These are phyloP conservation scores for Limnanthes douglasii DNA, from an alignment of 345 rosid species.

Conservation along the genomic window DNA sequence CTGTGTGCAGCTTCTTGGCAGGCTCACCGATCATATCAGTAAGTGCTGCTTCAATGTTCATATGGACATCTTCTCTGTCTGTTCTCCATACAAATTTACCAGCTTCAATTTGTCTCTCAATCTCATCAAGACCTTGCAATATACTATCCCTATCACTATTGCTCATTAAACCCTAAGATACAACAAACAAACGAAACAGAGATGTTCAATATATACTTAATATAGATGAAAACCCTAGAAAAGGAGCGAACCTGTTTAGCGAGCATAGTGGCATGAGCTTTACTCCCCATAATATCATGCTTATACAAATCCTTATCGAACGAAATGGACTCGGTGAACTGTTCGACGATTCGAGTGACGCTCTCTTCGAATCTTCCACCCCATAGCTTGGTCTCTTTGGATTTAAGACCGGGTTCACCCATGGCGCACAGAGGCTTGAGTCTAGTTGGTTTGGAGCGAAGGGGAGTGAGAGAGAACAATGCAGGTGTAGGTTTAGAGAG, in stretches of 20 bases:
- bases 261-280: conserved; percentile 93
- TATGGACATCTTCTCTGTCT: conserved; percentile 90
- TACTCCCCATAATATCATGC: conserved; percentile 90
- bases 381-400: conserved; percentile 86
- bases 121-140: conserved; percentile 61
- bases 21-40: conserved; percentile 95
- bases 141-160: conserved; percentile 52
- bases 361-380: conserved; percentile 95
- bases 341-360: conserved; percentile 73
- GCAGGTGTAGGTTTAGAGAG: too few species aligned
- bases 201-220: not conserved
- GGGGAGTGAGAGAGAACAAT: too few species aligned
- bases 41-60: conserved; percentile 93
- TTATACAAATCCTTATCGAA: conserved; percentile 74
- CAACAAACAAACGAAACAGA: not conserved
- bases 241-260: conserved; percentile 46
- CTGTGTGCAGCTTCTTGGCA: conserved; percentile 94
- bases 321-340: conserved; percentile 85
- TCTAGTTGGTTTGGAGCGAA: too few species aligned
- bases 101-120: conserved; percentile 41
- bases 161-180: conserved; percentile 55
- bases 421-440: conserved; percentile 22
- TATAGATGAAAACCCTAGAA: not conserved
- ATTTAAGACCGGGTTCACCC: conserved; percentile 15
- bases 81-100: conserved; percentile 79